Conservation (phyloP, 2,329 filamentous ascomycete genomes). For the Phialophora chinensis region DNA sequence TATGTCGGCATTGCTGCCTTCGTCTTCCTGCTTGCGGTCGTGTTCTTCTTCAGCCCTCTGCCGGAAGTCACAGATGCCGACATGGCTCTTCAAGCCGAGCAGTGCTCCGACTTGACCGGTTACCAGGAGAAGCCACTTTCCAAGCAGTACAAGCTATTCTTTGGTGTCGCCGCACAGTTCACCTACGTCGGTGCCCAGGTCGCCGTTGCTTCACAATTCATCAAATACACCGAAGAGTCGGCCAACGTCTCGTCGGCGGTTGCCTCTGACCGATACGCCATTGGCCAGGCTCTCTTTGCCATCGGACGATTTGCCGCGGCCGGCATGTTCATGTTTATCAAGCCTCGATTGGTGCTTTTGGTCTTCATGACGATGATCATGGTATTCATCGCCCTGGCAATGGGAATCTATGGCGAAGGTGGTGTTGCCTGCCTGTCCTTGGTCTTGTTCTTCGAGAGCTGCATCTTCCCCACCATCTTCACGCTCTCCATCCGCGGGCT, state of each 20-base stretch:
- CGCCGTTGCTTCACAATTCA: slow-evolving; percentile 47
- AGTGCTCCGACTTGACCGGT: slow-evolving; percentile 48
- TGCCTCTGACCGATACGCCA: slow-evolving; percentile 74
- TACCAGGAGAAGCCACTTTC: slow-evolving; percentile 66
- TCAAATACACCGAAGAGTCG: slow-evolving; percentile 74
- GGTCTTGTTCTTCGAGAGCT: slow-evolving; percentile 81
- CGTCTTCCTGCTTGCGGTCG: slow-evolving; percentile 67
- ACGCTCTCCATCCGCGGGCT: slow-evolving; percentile 77
- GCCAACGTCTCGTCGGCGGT: slow-evolving; percentile 59
- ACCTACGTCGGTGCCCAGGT: slow-evolving; percentile 69
- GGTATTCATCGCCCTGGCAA: slow-evolving; percentile 61
- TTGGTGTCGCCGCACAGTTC: slow-evolving; percentile 77
- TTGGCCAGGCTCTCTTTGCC: slow-evolving; percentile 76
- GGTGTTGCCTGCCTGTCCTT: slow-evolving; percentile 66
- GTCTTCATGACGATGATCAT: slow-evolving; percentile 69
- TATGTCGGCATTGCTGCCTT: slow-evolving; percentile 81
- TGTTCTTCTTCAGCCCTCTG: slow-evolving; percentile 72
- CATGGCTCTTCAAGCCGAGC: slow-evolving; percentile 63
- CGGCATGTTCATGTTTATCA: slow-evolving; percentile 69
- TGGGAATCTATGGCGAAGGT: slow-evolving; percentile 55
- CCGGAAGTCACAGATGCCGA: slow-evolving; percentile 76
- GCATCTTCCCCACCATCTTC: slow-evolving; percentile 82
- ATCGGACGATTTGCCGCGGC: slow-evolving; percentile 75
- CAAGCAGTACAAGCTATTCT: slow-evolving; percentile 77
- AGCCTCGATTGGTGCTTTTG: slow-evolving; percentile 73